Base-by-base conservation (phyloP, 177 flowering plant species). In the Telopea speciosissima region DNA sequence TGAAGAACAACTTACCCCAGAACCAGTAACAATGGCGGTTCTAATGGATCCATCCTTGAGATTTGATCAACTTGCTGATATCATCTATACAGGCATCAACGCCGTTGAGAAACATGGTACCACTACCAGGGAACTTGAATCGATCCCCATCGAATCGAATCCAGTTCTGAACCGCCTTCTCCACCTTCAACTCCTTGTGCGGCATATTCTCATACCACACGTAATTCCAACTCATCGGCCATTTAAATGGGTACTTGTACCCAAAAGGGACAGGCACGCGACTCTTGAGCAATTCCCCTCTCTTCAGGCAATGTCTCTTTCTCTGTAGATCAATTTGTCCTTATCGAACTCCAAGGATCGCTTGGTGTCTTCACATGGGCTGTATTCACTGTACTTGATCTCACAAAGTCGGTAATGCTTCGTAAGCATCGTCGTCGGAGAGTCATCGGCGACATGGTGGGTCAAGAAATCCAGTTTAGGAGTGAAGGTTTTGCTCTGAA, bases 1-100 rank as follows among this genome's bases (percentile, higher is more conserved):
- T n/a, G n/a, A n/a, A n/a, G n/a, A 36, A 36, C 40, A 36, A 36
- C 92, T 42, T 83, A 95, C 99, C 88, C 99, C 99, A 72, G 98
- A 95, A 28, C 99, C 99, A 44, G 99, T 95, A 71, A 93, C 99
- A 67, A 95, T 84, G 86, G 98, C 98, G 72, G 99, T 95, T 62
- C 99, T 66, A 23, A 95, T 77, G 1, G 91, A 83, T 23, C 99
- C 99, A 69, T 85, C 94, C 17, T 42, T 64, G 22, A 95, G 82
- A 68, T 93, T n/a, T 80, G 65, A 95, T 90, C 70, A 93, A 63
- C 76, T 79, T 79, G 1, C 86, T 97, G 56, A 95, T 93, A 12
- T 93, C 92, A 67, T 90, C 92, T 52, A 95, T 89, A 66, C 93
- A 95, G 0, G 90, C 92, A 63, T 85, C 87, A 16, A 96, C 99